A percentile compares a stretch with the other conserved stretches of the same genome.
phyloP scores from a whole-genome alignment of 208 protist species.

The Wallacemonas rigidus region DNA sequence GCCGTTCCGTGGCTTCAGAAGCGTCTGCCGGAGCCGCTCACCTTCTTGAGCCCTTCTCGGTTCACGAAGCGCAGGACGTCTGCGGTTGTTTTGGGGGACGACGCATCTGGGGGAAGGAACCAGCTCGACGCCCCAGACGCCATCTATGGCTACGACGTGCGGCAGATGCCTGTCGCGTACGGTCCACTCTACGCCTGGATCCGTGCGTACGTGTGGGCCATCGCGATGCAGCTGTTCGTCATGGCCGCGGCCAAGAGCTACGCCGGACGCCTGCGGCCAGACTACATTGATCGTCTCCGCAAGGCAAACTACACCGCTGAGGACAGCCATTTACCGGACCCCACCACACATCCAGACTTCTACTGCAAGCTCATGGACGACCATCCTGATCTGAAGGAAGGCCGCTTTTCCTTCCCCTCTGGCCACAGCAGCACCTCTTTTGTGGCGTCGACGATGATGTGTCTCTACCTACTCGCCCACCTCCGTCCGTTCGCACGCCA shows the following conservation, averaged over 20 bases:
- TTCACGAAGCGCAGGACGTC: neutral
- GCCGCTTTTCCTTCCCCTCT: conserved; percentile 89
- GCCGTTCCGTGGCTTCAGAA: conserved; percentile 31
- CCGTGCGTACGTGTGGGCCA: conserved; percentile 48
- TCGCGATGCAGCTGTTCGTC: conserved; percentile 36
- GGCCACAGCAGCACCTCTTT: conserved; percentile 92
- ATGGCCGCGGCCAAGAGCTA: conserved; percentile 63
- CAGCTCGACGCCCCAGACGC: neutral
- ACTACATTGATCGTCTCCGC: conserved; percentile 76
- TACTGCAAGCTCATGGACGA: conserved; percentile 58
- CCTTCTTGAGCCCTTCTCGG: conserved; percentile 11
- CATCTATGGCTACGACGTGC: conserved; percentile 1
- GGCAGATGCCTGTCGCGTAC: neutral
- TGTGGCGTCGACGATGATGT: conserved; percentile 56
- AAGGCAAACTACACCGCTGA: conserved; percentile 38
- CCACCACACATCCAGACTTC: conserved; percentile 40
- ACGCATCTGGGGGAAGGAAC: too few relatives aligned
- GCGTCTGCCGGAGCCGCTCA: conserved; percentile 35
- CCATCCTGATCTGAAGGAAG: conserved; percentile 52
- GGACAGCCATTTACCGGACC: conserved; percentile 18
- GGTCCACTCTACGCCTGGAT: conserved; percentile 52
- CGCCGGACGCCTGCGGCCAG: conserved; percentile 89
- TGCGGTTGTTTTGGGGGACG: too few relatives aligned
- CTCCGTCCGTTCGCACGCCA: conserved; percentile 59
- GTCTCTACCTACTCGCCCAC: conserved; percentile 72